A percentile compares a stretch with the other conserved stretches of the same genome.
phyloP scores from a whole-genome alignment of 2,329 filamentous ascomycete genomes.

The Shiraia bambusicola region DNA sequence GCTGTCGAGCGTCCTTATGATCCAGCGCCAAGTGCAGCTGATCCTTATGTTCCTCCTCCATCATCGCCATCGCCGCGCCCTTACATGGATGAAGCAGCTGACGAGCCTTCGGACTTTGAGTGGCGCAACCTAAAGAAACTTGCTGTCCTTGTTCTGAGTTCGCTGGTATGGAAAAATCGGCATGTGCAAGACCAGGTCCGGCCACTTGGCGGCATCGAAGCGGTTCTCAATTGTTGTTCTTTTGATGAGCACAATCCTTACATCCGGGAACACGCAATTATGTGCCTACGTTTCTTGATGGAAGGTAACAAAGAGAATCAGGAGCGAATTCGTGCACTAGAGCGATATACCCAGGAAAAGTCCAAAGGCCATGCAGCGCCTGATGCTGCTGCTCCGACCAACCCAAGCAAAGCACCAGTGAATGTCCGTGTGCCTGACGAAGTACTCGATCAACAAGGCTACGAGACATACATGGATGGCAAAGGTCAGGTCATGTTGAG shows the following conservation, averaged over 20 bases:
- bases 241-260: slow-evolving; percentile 94
- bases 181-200: slow-evolving; percentile 87
- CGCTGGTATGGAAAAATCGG: slow-evolving; percentile 82
- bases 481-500: slow-evolving; percentile 52
- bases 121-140: slow-evolving; percentile 89
- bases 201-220: slow-evolving; percentile 79
- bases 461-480: slow-evolving; percentile 54
- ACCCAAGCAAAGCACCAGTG: slow-evolving; percentile 18
- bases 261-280: slow-evolving; percentile 74
- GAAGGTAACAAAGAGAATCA: slow-evolving; percentile 74
- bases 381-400: slow-evolving; percentile 3
- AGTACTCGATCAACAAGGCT: slow-evolving; percentile 52
- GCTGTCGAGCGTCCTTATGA: slow-evolving; percentile 69
- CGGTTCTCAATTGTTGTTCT: slow-evolving; percentile 82
- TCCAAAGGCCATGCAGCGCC: slow-evolving; percentile 13
- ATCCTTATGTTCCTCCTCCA: slow-evolving; percentile 46
- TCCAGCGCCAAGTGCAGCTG: slow-evolving; percentile 46
- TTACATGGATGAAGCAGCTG: slow-evolving; percentile 51
- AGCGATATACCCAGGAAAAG: slow-evolving; percentile 31
- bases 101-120: slow-evolving; percentile 67
- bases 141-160: slow-evolving; percentile 85
- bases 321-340: slow-evolving; percentile 67
- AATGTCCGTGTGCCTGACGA: slow-evolving; percentile 48
- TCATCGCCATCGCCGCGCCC: slow-evolving; percentile 44
- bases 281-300: slow-evolving; percentile 59